Evolutionary conservation across 2,329 filamentous ascomycete species (phyloP).

Genomic region (Lachnellula hyalina): DNA sequence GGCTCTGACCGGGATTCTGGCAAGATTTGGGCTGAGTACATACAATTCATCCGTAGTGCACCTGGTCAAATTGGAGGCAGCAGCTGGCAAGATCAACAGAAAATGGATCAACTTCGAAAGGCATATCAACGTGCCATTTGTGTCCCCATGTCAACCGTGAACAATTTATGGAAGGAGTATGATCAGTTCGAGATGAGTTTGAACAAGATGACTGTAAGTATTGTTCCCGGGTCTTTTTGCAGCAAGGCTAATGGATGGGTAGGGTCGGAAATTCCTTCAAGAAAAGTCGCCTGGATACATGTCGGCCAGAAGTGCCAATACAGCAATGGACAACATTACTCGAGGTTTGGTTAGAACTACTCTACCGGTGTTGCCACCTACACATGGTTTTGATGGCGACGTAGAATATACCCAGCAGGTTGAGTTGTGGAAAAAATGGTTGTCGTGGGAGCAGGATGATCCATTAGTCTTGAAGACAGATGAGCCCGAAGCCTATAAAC

Average conservation of each 20-base stretch:
- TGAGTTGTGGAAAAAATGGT: constrained; percentile 87
- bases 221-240: constrained; percentile 9
- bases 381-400: constrained; percentile 80
- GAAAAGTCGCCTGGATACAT: constrained; percentile 92
- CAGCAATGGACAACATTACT: constrained; percentile 84
- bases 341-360: constrained; percentile 70
- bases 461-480: constrained; percentile 81
- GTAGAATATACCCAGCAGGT: constrained; percentile 80
- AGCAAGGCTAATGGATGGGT: constrained; percentile 15
- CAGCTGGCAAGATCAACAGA: constrained; percentile 95
- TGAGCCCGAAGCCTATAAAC: constrained; percentile 67
- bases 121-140: constrained; percentile 87
- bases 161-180: constrained; percentile 93
- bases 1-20: constrained; percentile 90
- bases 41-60: constrained; percentile 84
- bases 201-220: constrained; percentile 79
- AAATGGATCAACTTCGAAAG: constrained; percentile 90
- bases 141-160: constrained; percentile 78
- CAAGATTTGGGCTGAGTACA: constrained; percentile 88
- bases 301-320: constrained; percentile 88
- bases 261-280: constrained; percentile 92
- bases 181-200: constrained; percentile 91
- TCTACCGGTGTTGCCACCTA: constrained; percentile 75
- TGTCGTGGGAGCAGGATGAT: constrained; percentile 91
- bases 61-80: constrained; percentile 81